Evolutionary conservation across 257 asterid species (phyloP).

Genomic region (Forsythia viridissima): DNA sequence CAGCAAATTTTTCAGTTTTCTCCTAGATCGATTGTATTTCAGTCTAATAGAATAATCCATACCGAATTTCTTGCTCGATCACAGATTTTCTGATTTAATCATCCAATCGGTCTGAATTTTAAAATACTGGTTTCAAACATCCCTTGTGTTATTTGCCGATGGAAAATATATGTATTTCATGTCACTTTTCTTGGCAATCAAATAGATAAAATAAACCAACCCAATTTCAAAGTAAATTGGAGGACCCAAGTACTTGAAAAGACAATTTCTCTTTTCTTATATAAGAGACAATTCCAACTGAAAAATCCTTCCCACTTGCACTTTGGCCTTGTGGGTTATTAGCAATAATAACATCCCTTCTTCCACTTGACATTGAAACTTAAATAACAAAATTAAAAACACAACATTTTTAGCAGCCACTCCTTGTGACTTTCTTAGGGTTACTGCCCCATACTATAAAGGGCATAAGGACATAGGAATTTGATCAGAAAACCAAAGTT

Average conservation of each 20-base stretch:
- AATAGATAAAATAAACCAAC: constrained; percentile 21
- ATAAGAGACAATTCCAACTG: not conserved
- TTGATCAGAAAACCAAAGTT: constrained; percentile 21
- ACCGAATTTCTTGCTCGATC: too few relatives aligned
- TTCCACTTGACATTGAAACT: not conserved
- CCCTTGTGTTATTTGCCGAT: too few relatives aligned
- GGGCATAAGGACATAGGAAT: not conserved
- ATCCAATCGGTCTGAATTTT: too few relatives aligned
- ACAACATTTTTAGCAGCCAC: not conserved
- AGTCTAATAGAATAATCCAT: too few relatives aligned
- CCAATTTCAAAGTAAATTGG: not conserved
- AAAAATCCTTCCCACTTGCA: not conserved
- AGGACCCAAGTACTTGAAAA: not conserved
- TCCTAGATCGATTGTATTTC: too few relatives aligned
- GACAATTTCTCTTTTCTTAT: not conserved
- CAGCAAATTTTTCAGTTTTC: too few relatives aligned
- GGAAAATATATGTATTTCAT: too few relatives aligned
- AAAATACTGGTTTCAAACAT: too few relatives aligned
- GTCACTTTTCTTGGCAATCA: constrained; percentile 6
- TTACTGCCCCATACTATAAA: not conserved
- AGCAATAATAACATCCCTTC: not conserved
- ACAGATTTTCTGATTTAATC: too few relatives aligned
- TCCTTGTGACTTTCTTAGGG: constrained; percentile 15
- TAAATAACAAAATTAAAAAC: not conserved
- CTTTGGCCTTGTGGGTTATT: not conserved